These are phyloP conservation scores for Pichia cabralensis DNA, from an alignment of 805 yeast genomes.

Conservation along the genomic window DNA sequence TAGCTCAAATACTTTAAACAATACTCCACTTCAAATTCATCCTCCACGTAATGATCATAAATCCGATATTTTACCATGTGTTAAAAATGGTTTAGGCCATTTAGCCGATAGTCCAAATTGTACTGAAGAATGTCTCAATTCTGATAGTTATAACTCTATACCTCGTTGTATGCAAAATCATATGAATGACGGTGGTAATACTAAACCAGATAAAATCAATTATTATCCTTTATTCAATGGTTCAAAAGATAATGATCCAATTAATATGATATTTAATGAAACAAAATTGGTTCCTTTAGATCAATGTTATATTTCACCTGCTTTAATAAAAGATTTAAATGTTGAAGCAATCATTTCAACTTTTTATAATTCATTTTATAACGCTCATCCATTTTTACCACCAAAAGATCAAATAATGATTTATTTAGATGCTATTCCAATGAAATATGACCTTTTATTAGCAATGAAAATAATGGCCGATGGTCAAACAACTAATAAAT, in stretches of 20 bases:
- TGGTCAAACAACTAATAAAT: constrained; percentile 31
- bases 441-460: constrained; percentile 32
- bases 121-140: constrained; percentile 19
- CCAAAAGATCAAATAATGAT: constrained; percentile 25
- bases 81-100: constrained; percentile 16
- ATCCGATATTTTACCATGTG: constrained; percentile 22
- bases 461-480: constrained; percentile 42
- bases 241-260: constrained; percentile 19
- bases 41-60: background rate
- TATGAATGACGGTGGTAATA: background rate
- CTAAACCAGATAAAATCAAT: constrained; percentile 11
- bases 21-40: no score
- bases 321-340: constrained; percentile 19
- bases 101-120: constrained; percentile 15
- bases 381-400: constrained; percentile 40
- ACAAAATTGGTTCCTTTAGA: constrained; percentile 12
- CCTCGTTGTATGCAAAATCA: constrained; percentile 23
- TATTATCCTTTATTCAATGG: constrained; percentile 25
- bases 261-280: constrained; percentile 20
- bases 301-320: constrained; percentile 23
- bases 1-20: no score
- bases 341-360: constrained; percentile 19
- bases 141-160: constrained; percentile 17
- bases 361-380: constrained; percentile 32
- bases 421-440: constrained; percentile 26